Evolutionary conservation across 2,329 filamentous ascomycete genomes (phyloP), one percentile per base, ranked within the genome.

Genomic region (Gaeumannomyces tritici): DNA sequence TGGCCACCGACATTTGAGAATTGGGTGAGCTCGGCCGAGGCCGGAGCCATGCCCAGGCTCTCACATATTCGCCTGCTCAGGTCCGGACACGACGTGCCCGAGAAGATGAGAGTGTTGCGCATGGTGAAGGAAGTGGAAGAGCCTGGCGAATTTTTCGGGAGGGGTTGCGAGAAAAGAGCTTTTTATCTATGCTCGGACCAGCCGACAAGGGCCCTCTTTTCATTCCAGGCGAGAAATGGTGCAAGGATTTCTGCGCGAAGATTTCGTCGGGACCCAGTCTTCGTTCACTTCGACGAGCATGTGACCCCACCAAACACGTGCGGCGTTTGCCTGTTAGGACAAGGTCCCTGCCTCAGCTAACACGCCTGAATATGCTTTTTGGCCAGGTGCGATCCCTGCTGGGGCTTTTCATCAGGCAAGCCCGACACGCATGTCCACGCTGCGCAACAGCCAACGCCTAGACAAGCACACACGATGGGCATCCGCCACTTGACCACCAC

Each of bases 51-150:
- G 70, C 85, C 85, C 73, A 89, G 75, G 69, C 87, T 88, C 74
- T 83, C 82, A 74, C 86, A 88, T 80, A 89, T 88, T 69, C 87
- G 83, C 63, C 76, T 77, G 24, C 85, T 85, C 71, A 89, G 82
- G 64, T 77, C 80, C 65, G 85, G 85, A 77, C 85, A 88, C 61
- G 85, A 88, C 65, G 83, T 85, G 77, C 86, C 86, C 70, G 85
- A 80, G 71, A 89, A 89, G 68, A 89, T 85, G 69, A 88, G 78
- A 62, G 85, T 88, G 72, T 86, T 86, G 70, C 66, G 65, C 66
- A 69, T 68, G 54, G 28, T 66, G 42, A 18, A 15, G 28, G 27
- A 61, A 47, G 54, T 59, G 55, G 55, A 42, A 61, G 51, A 33
- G 9, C 59, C 57, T 29, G 47, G 31, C 47, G 31, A 31, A 61